These are phyloP conservation scores for Staphylotrichum longicolle DNA, from an alignment of 495 filamentous ascomycete species.

Conservation along the genomic window DNA sequence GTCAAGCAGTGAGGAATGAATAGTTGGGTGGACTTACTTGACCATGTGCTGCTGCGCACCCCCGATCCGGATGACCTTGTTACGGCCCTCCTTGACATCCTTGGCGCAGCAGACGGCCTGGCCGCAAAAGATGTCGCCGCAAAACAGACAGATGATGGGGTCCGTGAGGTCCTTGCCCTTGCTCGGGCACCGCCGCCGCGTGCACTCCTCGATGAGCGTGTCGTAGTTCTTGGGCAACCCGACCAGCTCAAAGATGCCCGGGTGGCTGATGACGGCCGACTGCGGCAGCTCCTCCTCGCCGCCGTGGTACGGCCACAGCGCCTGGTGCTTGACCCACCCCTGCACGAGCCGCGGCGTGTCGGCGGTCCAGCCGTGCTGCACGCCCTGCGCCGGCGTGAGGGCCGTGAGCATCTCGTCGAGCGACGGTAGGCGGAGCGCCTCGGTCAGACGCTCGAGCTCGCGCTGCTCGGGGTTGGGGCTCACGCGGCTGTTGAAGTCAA, in stretches of 20 bases:
- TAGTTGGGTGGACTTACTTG: constrained; percentile 58
- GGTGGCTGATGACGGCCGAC: constrained; percentile 66
- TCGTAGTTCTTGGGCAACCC: constrained; percentile 90
- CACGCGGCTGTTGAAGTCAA: constrained; percentile 78
- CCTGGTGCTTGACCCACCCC: constrained; percentile 76
- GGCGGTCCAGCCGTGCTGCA: constrained; percentile 41
- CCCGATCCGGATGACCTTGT: constrained; percentile 52
- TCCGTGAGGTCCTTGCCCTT: constrained; percentile 88
- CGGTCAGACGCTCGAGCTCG: constrained; percentile 80
- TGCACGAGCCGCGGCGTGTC: constrained; percentile 48
- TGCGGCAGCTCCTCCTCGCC: constrained; percentile 23
- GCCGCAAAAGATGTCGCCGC: constrained; percentile 91
- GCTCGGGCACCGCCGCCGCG: constrained; percentile 78
- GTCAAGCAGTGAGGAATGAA: too few species aligned
- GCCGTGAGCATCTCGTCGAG: constrained; percentile 72
- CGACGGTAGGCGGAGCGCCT: constrained; percentile 68
- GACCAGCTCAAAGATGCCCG: constrained; percentile 88
- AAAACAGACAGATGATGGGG: constrained; percentile 89
- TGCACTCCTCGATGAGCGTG: constrained; percentile 86
- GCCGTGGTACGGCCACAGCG: constrained; percentile 29
- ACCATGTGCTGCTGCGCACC: constrained; percentile 86
- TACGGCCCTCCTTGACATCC: constrained; percentile 45
- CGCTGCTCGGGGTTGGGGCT: constrained; percentile 62
- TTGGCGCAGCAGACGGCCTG: constrained; percentile 88
- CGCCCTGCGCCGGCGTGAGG: constrained; percentile 41